Conservation (phyloP, 805 yeast genomes). For the Candida caryicola region DNA sequence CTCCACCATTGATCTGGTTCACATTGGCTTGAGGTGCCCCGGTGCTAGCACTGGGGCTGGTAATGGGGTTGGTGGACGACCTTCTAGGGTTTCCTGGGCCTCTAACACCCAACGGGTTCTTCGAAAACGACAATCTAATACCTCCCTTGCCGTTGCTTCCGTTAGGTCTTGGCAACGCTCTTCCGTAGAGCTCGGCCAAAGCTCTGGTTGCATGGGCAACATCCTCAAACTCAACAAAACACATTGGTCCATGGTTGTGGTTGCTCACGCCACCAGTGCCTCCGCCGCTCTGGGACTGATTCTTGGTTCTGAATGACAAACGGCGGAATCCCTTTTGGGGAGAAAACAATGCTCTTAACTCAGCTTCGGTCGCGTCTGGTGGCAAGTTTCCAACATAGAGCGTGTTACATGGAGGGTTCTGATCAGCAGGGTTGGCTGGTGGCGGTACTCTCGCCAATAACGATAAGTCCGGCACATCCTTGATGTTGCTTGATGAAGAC, state of each 20-base stretch:
- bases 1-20: conserved; percentile 15
- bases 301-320: conserved; percentile 83
- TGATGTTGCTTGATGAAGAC: conserved; percentile 12
- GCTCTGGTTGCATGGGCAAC: conserved; percentile 92
- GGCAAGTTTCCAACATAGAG: conserved; percentile 96
- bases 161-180: conserved; percentile 80
- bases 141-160: conserved; percentile 82
- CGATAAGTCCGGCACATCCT: conserved; percentile 59
- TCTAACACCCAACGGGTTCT: conserved; percentile 95
- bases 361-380: conserved; percentile 94
- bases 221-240: conserved; percentile 98
- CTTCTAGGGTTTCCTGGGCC: conserved; percentile 55
- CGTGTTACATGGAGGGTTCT: conserved; percentile 98
- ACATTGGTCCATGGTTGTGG: conserved; percentile 91
- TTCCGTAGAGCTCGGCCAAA: conserved; percentile 88
- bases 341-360: conserved; percentile 79
- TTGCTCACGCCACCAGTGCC: conserved; percentile 21
- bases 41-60: conserved; percentile 9
- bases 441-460: conserved; percentile 79
- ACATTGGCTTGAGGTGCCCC: conserved; percentile 6
- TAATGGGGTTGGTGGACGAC: conserved; percentile 29
- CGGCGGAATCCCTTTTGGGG: conserved; percentile 92
- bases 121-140: conserved; percentile 87
- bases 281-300: conserved; percentile 25
- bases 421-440: conserved; percentile 98